Percentiles rank a stretch among this genome's conserved stretches.
Conservation (phyloP, 1,284 basidiomycete genomes). For the Apiotrichum sp. region DNA sequence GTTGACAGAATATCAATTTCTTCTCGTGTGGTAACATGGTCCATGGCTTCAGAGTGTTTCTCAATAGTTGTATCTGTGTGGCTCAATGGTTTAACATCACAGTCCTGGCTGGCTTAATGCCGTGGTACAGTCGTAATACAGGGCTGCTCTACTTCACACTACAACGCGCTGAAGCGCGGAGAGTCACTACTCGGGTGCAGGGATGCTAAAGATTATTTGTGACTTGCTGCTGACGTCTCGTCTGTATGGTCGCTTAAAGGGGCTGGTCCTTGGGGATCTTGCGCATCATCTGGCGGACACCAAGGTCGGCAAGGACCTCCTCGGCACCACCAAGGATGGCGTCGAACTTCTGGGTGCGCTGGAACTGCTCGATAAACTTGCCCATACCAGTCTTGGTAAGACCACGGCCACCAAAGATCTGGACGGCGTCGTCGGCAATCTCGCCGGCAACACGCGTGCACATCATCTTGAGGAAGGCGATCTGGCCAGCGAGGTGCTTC, state of each 20-base stretch:
- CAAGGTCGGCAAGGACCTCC: constrained; percentile 52
- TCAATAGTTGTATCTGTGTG: no score
- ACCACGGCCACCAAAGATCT: constrained; percentile 54
- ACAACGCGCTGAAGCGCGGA: no score
- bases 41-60: no score
- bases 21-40: no score
- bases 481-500: constrained; percentile 46
- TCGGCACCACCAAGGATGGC: constrained; percentile 56
- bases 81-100: no score
- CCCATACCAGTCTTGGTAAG: constrained; percentile 62
- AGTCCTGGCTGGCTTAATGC: no score
- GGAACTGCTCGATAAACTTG: constrained; percentile 50
- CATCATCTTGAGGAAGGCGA: constrained; percentile 58
- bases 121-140: no score
- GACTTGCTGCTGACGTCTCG: no score
- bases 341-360: constrained; percentile 72
- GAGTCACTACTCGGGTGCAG: no score
- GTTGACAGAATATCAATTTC: no score
- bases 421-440: constrained; percentile 52
- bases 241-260: constrained; percentile 4
- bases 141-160: no score
- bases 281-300: constrained; percentile 47
- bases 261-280: constrained; percentile 19
- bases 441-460: constrained; percentile 44
- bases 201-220: no score